These are phyloP conservation scores for Rhododendron molle DNA, from an alignment of 148 eudicot species.

Conservation along the genomic window DNA sequence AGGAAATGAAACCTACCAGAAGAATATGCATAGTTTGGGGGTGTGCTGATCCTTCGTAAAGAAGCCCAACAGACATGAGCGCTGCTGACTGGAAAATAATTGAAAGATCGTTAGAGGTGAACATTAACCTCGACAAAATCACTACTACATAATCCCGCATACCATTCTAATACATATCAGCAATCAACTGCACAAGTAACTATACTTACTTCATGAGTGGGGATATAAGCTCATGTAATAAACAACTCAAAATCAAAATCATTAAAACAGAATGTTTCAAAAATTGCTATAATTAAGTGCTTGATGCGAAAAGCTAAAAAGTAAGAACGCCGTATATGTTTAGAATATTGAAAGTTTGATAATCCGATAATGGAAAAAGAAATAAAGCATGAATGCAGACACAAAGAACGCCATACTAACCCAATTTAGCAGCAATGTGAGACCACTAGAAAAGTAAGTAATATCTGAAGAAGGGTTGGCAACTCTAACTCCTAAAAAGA, in stretches of 20 bases:
- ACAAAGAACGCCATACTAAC: background rate
- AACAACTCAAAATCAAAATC: background rate
- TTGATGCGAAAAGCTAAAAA: background rate
- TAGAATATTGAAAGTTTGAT: background rate
- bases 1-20: constrained; percentile 46
- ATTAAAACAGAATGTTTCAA: background rate
- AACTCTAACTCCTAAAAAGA: constrained; percentile 89
- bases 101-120: constrained; percentile 5
- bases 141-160: background rate
- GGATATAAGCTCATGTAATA: background rate
- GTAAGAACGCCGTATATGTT: background rate
- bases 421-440: background rate
- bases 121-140: background rate
- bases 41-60: constrained; percentile 92
- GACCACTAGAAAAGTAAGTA: background rate
- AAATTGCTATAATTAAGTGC: background rate
- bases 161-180: background rate
- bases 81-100: constrained; percentile 79
- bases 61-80: constrained; percentile 88
- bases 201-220: background rate
- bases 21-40: constrained; percentile 92
- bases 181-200: background rate
- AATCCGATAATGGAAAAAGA: background rate
- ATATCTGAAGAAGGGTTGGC: constrained; percentile 92
- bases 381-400: background rate